Conservation (phyloP, 441 rosid species). For the Bruguiera hainesii region DNA sequence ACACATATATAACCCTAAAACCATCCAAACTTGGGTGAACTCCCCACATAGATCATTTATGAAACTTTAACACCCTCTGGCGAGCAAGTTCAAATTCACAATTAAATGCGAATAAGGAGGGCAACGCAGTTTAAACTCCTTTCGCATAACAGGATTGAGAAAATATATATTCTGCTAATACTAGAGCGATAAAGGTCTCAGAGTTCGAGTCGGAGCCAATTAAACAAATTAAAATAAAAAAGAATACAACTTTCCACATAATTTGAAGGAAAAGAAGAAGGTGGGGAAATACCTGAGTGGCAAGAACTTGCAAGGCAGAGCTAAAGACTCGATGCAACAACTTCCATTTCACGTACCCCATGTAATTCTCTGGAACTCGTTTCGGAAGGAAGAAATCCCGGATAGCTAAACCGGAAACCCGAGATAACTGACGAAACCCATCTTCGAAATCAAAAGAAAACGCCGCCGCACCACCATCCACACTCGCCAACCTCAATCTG, state of each 20-base stretch:
- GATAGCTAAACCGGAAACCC: slow-evolving; percentile 37
- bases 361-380: slow-evolving; percentile 55
- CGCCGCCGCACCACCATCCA: slow-evolving; percentile 44
- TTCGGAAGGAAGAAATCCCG: slow-evolving; percentile 79
- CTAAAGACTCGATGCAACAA: slow-evolving; percentile 87
- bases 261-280: too few species aligned
- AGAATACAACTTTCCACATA: background rate
- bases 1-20: background rate
- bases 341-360: slow-evolving; percentile 89
- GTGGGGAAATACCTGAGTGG: slow-evolving; percentile 64
- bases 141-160: too few species aligned
- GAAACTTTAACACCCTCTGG: too few species aligned
- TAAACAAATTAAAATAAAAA: background rate
- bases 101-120: too few species aligned
- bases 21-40: too few species aligned
- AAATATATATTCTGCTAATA: too few species aligned
- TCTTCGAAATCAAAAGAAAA: slow-evolving; percentile 33
- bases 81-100: too few species aligned
- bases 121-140: too few species aligned
- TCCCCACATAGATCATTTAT: too few species aligned
- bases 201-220: too few species aligned
- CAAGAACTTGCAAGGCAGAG: slow-evolving; percentile 93
- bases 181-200: too few species aligned
- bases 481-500: slow-evolving; percentile 37
- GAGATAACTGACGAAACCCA: slow-evolving; percentile 36